phyloP scores from a whole-genome alignment of 2,329 filamentous ascomycete species.

The Domatiomyces globalis region DNA sequence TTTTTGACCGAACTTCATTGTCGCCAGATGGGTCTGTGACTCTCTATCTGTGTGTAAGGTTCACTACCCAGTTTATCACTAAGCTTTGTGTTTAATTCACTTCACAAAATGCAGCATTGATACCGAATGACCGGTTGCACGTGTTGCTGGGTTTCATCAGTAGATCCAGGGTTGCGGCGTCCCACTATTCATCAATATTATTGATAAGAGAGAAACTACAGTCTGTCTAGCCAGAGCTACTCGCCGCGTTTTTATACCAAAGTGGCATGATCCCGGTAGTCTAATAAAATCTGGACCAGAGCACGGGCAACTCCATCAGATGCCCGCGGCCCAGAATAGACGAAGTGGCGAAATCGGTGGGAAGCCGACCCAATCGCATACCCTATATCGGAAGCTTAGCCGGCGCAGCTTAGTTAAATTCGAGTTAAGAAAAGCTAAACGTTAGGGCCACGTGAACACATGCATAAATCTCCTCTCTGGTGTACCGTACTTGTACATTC shows the following conservation, averaged over 20 bases:
- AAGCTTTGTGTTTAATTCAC: neutral
- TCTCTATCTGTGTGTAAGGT: neutral
- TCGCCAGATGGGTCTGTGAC: neutral
- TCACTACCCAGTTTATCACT: neutral
- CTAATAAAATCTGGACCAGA: neutral
- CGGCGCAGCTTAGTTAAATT: too few relatives aligned
- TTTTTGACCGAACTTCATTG: slow-evolving; percentile 76
- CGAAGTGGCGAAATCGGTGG: neutral
- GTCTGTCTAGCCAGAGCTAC: neutral
- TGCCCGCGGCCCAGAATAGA: neutral
- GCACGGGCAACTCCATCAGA: too few relatives aligned
- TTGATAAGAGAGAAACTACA: neutral
- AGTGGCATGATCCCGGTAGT: neutral
- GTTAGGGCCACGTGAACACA: neutral
- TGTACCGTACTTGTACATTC: too few relatives aligned
- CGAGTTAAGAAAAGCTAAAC: too few relatives aligned
- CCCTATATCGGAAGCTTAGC: neutral
- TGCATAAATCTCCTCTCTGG: neutral
- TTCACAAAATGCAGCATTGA: neutral
- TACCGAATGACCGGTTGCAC: too few relatives aligned
- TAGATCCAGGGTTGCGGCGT: neutral
- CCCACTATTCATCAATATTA: neutral
- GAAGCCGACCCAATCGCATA: neutral
- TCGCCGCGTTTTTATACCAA: neutral
- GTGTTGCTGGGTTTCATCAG: neutral